Base-by-base conservation (phyloP, 2,329 filamentous ascomycete genomes). In the Fusarium tupiense region DNA sequence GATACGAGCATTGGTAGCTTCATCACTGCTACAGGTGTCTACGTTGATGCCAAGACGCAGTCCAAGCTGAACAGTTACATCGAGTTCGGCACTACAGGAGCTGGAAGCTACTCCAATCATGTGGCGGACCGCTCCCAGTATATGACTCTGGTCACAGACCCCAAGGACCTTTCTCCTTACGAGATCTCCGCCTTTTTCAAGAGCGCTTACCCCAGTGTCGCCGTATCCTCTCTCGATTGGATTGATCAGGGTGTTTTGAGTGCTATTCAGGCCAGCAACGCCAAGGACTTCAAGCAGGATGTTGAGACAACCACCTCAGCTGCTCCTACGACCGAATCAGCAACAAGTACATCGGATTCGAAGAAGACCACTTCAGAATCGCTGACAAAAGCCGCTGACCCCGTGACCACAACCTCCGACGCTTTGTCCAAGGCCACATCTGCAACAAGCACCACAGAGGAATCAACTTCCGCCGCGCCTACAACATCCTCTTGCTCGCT, bases 81-180 rank as follows among this genome's bases (percentile, higher is more conserved):
- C 6, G 85, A 87, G 75, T 87, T 83, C 61, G 72, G 71, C 29
- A 85, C 80, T 3, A 83, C 79, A 3, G 85, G 85, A 1, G 70
- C 79, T 3, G 85, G 85, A 2, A 81, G 82, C 29, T 86, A 85
- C 60, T 46, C 77, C 5, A 80, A 77, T 53, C 85, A 86, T 57
- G 71, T 72, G 5, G 78, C 77, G 6, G 70, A 77, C 13, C 81
- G 84, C 24, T 72, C 80, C 1, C 71, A 71, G 7, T 85, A 84
- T 37, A 80, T 85, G 16, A 73, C 76, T 14, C 67, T 77, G 24
- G 68, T 85, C 41, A 82, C 81, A 1, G 74, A 78, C 40, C 71
- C 77, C 1, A 76, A 78, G 8, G 80, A 80, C 35, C 77, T 86
- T 8, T 80, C 73, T 5, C 38, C 61, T 2, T 77, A 76, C 22